Evolutionary conservation across 2,329 filamentous ascomycete genomes (phyloP).

Genomic region (Mariannaea sp.): DNA sequence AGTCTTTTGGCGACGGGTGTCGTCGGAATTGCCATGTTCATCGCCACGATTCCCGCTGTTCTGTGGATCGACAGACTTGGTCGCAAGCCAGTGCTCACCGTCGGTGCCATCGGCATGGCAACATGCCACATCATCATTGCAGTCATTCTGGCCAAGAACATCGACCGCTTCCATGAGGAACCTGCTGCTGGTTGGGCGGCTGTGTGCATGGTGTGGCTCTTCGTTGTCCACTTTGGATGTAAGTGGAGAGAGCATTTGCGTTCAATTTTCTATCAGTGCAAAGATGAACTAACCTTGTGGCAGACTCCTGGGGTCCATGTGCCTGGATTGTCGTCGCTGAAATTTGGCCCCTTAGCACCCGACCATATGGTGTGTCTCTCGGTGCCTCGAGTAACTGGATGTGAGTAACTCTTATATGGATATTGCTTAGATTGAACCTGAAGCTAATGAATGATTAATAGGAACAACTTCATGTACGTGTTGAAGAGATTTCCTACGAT

Average conservation of each 20-base stretch:
- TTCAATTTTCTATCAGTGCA: rapidly evolving
- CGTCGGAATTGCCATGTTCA: constrained; percentile 71
- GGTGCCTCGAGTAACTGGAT: constrained; percentile 70
- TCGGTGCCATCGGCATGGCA: constrained; percentile 73
- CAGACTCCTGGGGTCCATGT: constrained; percentile 71
- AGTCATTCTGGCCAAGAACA: constrained; percentile 67
- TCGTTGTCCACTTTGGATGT: constrained; percentile 73
- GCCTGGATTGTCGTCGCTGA: constrained; percentile 77
- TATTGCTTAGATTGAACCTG: rapidly evolving
- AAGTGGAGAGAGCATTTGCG: neutral
- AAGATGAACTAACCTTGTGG: neutral
- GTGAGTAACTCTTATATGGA: constrained; percentile 8
- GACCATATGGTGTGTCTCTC: constrained; percentile 72
- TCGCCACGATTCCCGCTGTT: constrained; percentile 69
- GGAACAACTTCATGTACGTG: constrained; percentile 58
- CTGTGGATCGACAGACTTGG: constrained; percentile 68
- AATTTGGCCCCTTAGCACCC: constrained; percentile 72
- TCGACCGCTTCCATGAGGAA: constrained; percentile 62
- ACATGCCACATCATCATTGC: constrained; percentile 73
- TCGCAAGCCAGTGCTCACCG: constrained; percentile 64
- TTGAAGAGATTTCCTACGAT: neutral
- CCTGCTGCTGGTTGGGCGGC: constrained; percentile 71
- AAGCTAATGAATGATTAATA: constrained; percentile 7
- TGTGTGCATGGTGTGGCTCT: constrained; percentile 72
- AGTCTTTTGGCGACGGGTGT: constrained; percentile 72